These are phyloP conservation scores for Porogramme epimiltina DNA, from an alignment of 1,284 basidiomycete species.

Conservation along the genomic window DNA sequence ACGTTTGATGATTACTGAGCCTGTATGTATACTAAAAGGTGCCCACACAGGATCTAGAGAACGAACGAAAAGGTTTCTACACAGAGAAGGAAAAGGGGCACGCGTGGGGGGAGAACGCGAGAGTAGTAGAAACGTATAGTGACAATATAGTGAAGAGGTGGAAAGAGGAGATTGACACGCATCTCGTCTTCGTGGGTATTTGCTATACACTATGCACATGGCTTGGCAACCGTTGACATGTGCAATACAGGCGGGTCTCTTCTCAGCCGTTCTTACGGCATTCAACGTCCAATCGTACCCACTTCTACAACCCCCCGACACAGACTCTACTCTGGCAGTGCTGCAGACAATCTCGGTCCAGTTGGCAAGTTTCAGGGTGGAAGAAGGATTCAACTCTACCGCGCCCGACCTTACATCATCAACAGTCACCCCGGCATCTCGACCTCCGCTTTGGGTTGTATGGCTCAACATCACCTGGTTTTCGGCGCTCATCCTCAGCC, in stretches of 20 bases:
- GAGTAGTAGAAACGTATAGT: slow-evolving; percentile 1
- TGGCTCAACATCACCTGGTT: slow-evolving; percentile 7
- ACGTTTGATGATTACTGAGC: too few species aligned
- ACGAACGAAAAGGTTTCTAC: not conserved
- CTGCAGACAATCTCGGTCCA: slow-evolving; percentile 11
- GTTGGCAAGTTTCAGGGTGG: slow-evolving; percentile 12
- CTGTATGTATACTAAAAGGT: too few species aligned
- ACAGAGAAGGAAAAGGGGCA: not conserved
- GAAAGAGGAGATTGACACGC: slow-evolving; percentile 14
- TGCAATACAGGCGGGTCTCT: slow-evolving; percentile 4
- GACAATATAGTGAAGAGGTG: slow-evolving; percentile 9
- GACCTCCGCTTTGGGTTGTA: not conserved
- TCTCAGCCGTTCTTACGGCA: slow-evolving; percentile 6
- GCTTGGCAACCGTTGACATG: too few species aligned
- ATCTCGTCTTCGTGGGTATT: slow-evolving; percentile 13
- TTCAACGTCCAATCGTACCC: slow-evolving; percentile 7
- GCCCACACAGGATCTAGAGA: too few species aligned
- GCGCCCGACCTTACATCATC: not conserved
- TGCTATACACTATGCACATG: not conserved
- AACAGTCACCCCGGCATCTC: not conserved
- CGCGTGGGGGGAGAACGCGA: not conserved
- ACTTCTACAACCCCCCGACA: not conserved
- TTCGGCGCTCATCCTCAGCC: too few species aligned
- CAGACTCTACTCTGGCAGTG: not conserved
- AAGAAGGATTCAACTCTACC: slow-evolving; percentile 9